These are phyloP conservation scores for Aspergillus sparsus DNA, from an alignment of 495 filamentous ascomycete genomes.

Conservation along the genomic window DNA sequence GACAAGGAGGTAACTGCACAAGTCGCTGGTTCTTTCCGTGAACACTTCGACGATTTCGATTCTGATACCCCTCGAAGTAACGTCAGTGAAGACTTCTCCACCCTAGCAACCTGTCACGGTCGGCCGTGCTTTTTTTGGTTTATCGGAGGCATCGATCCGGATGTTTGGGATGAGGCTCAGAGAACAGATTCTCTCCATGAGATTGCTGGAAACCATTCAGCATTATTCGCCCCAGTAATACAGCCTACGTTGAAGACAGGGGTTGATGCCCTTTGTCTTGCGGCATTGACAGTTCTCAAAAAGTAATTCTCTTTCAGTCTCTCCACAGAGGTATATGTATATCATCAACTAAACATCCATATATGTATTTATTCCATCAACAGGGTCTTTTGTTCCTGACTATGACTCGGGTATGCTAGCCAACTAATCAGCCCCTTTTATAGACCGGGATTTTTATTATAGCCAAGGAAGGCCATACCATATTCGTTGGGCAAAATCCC, in stretches of 20 bases:
- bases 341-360: too few species aligned
- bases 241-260: conserved; percentile 61
- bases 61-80: conserved; percentile 36
- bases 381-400: too few species aligned
- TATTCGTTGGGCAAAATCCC: too few species aligned
- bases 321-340: too few species aligned
- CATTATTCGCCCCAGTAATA: conserved; percentile 62
- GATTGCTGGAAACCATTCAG: conserved; percentile 58
- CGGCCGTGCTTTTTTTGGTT: conserved; percentile 51
- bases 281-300: conserved; percentile 53
- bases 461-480: too few species aligned
- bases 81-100: conserved; percentile 50
- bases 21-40: conserved; percentile 37
- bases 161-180: conserved; percentile 46
- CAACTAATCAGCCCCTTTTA: too few species aligned
- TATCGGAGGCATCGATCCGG: conserved; percentile 45
- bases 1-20: conserved; percentile 30
- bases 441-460: too few species aligned
- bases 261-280: conserved; percentile 57
- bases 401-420: too few species aligned
- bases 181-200: conserved; percentile 26
- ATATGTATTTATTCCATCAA: too few species aligned
- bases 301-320: background rate
- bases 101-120: conserved; percentile 37
- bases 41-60: conserved; percentile 47